Base-by-base conservation (phyloP, 257 asterid species). In the Avicennia marina region DNA sequence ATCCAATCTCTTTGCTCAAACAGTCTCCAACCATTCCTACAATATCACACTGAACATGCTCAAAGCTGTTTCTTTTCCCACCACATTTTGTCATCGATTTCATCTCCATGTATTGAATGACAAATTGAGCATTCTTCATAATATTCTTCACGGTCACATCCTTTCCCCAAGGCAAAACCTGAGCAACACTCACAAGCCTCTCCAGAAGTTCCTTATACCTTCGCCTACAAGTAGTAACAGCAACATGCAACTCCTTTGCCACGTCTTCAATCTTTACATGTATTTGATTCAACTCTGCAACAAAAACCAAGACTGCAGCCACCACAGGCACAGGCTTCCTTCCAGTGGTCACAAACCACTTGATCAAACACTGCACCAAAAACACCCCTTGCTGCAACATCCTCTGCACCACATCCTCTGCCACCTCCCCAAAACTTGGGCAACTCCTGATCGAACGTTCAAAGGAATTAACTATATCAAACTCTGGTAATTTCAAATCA, bases 281-380 rank as follows among this genome's bases (percentile, higher is more conserved):
- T 13, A 81, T 60, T 47, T 66, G 61, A 71, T 91, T 91, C 72
- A 91, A 39, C 60, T 75, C 71, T 2, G 75, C 78, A 39, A 85
- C 86, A 66, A 88, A 80, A 46, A 83, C 80, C 82, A 85, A 71
- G 27, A 88, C 81, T 4, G 93, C 95, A 18, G 77, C 93, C 71
- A 87, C 95, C 62, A 85, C 84, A 1, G 94, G 95, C 80, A 81
- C 72, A 0, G 94, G 95, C 60, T 75, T 70, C 71, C 93, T 78
- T 38, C 95, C 96, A 0, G 96, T 88, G 5, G 93, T 87, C 36
- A 91, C 61, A 57, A 70, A 87, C 96, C 95, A 91, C 71, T 87
- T 91, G 67, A 85, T 77, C 74, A 90, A 78, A 68, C 96, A 87
- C 71, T 91, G 94, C 66, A 91, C 54, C 71, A 91, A 56, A 69